These are phyloP conservation scores for Takakia lepidozioides DNA, from an alignment of 225 moss, liverwort and hornwort species.

Conservation along the genomic window DNA sequence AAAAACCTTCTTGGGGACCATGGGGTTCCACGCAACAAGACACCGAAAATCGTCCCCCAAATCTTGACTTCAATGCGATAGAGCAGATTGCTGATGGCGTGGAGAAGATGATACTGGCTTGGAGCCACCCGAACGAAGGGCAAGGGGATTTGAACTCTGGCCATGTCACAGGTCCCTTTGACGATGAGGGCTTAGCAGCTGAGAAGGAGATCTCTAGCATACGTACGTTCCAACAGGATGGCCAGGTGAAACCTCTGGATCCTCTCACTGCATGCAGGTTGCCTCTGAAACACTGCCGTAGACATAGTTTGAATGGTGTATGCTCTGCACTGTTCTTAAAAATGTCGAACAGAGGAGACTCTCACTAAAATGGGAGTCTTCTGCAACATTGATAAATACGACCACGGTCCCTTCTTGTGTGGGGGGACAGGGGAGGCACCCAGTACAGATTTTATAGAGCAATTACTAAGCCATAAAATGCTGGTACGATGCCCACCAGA, in stretches of 20 bases:
- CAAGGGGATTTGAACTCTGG: conserved; percentile 8
- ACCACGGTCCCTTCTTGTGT: too few relatives aligned
- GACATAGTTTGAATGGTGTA: too few relatives aligned
- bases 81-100: conserved; percentile 95
- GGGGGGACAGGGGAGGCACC: too few relatives aligned
- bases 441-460: too few relatives aligned
- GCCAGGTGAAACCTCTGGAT: conserved; percentile 8
- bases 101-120: conserved; percentile 88
- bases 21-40: conserved; percentile 26
- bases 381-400: too few relatives aligned
- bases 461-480: too few relatives aligned
- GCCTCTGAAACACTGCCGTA: neutral
- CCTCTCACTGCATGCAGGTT: neutral
- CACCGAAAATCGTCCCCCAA: conserved; percentile 55
- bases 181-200: conserved; percentile 5
- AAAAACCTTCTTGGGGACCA: too few relatives aligned
- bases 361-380: too few relatives aligned
- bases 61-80: conserved; percentile 73
- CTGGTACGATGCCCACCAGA: too few relatives aligned
- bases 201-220: conserved; percentile 9
- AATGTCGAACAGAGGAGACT: too few relatives aligned
- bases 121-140: conserved; percentile 56
- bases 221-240: conserved; percentile 15
- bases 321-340: too few relatives aligned
- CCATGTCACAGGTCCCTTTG: neutral